Evolutionary conservation across 495 filamentous ascomycete genomes (phyloP), one percentile per base, ranked within the genome.

Genomic region (Daldinia loculata): DNA sequence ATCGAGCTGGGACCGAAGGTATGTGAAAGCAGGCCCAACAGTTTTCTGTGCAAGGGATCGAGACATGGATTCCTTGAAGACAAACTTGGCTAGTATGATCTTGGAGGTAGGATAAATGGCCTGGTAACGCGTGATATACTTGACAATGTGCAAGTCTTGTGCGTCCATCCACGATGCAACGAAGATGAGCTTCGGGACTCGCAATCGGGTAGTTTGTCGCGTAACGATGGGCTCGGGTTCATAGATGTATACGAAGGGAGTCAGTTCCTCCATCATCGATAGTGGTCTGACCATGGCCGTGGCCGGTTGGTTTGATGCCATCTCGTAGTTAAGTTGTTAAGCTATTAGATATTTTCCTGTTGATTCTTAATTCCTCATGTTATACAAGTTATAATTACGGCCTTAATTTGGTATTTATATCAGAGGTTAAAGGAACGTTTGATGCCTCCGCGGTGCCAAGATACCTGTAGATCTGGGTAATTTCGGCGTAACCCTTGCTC

Each of bases 121-220:
- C 19, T 75, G 81, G 74, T 85, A 80, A 30, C 72, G 76, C 2
- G 67, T 48, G 56, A 84, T 72, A 75, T 84, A 83, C 57, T 84
- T 85, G 50, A 76, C 74, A 63, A 84, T 81, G 76, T 84, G 83
- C 2, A 70, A 66, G 48, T 83, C 77, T 51, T 65, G 80, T 7
- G 83, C 83, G 22, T 77, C 81, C 80, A 84, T 82, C 82, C 82
- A 84, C 14, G 78, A 69, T 11, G 75, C 74, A 48, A 84, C 66
- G 45, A 85, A 12, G 32, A 85, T 74, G n/a, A 85, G 76, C 56
- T 79, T 81, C 5, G 80, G 78, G 15, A 27, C 36, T n/a, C 24
- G 19, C 38, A 50, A 14, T 22, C 17, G 12, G 1, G 60, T 50
- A 26, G 66, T 4, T 11, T 36, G 19, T 26, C 11, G 56, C 6